A percentile compares a stretch with the other conserved stretches of the same genome.
Evolutionary conservation across 495 filamentous ascomycete species (phyloP).

Genomic region (Penicillium turbatum): DNA sequence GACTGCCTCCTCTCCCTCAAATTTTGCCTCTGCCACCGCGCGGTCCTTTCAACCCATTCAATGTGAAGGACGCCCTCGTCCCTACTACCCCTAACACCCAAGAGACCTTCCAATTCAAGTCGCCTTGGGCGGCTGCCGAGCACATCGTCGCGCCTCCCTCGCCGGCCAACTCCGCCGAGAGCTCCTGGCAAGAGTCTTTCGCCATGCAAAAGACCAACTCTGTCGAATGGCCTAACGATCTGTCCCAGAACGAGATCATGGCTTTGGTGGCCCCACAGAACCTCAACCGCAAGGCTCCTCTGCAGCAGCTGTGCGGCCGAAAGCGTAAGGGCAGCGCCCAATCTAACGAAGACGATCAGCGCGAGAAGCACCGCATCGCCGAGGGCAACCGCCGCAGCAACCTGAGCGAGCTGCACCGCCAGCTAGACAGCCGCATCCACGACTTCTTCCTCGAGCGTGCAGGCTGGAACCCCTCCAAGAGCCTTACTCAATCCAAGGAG

Average conservation of each 20-base stretch:
- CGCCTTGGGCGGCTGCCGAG: conserved; percentile 33
- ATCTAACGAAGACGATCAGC: conserved; percentile 40
- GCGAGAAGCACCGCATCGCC: conserved; percentile 46
- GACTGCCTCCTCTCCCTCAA: conserved; percentile 42
- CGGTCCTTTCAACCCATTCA: conserved; percentile 43
- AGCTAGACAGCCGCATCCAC: conserved; percentile 40
- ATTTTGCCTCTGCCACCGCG: conserved; percentile 38
- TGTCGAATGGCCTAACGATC: conserved; percentile 35
- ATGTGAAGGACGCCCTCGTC: conserved; percentile 26
- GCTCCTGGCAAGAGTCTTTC: conserved; percentile 41
- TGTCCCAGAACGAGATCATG: conserved; percentile 36
- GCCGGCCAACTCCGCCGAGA: conserved; percentile 42
- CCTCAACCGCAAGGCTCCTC: conserved; percentile 42
- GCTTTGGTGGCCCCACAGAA: conserved; percentile 37
- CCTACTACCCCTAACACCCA: conserved; percentile 37
- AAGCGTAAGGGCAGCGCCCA: conserved; percentile 43
- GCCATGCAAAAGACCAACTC: conserved; percentile 27
- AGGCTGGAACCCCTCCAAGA: conserved; percentile 46
- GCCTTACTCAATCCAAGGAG: conserved; percentile 44
- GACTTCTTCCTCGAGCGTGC: conserved; percentile 44
- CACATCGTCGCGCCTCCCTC: conserved; percentile 38
- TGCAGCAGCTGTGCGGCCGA: conserved; percentile 45
- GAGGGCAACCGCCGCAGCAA: conserved; percentile 46
- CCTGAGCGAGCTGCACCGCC: conserved; percentile 41
- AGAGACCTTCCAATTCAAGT: conserved; percentile 39